Base-by-base conservation (phyloP, 164 flowering plant genomes). In the Magnolia officinalis region DNA sequence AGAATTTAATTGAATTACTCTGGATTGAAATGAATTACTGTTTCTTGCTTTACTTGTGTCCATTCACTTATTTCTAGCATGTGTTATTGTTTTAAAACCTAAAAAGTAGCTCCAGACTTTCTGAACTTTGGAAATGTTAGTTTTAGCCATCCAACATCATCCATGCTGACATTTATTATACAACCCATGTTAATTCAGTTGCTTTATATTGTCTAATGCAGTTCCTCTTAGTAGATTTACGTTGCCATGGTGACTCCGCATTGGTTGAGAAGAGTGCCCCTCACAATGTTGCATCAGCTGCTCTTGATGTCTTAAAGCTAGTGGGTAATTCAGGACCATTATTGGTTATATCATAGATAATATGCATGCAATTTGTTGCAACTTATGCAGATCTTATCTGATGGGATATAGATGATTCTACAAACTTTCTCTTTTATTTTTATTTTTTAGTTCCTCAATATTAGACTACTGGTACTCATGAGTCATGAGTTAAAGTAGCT, bases 181-280 rank as follows among this genome's bases (percentile, higher is more conserved):
- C 13, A 49, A 18, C 23, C 14, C 14, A 66, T 8, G 14, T 55
- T 55, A 64, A 8, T 64, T 64, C 24, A 2, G 67, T 64, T 29
- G 45, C 70, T 20, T 14, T 70, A 7, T 70, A 21, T 70, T 69
- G 16, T 45, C 77, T 77, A 66, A 50, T 72, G 72, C 90, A 96
- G 99, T 96, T 96, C 84, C 95, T 96, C 59, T 83, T 93, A 71
- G 97, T 96, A 10, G 99, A 96, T 82, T 79, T 96, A 83, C 91
- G 98, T 59, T 96, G 99, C 80, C 99, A 93, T 87, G 99, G 98
- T 63, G 99, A 96, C 81, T 96, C 99, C 20, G 86, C 98, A 77
- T 84, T 88, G 64, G 82, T 86, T 26, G 84, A 83, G 80, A 96
- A 89, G 82, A 83, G 82, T 71, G 84, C 83, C 0, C 94, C 99